These are phyloP conservation scores for Polyporus tsugae DNA, from an alignment of 1,284 basidiomycete species.

Conservation along the genomic window DNA sequence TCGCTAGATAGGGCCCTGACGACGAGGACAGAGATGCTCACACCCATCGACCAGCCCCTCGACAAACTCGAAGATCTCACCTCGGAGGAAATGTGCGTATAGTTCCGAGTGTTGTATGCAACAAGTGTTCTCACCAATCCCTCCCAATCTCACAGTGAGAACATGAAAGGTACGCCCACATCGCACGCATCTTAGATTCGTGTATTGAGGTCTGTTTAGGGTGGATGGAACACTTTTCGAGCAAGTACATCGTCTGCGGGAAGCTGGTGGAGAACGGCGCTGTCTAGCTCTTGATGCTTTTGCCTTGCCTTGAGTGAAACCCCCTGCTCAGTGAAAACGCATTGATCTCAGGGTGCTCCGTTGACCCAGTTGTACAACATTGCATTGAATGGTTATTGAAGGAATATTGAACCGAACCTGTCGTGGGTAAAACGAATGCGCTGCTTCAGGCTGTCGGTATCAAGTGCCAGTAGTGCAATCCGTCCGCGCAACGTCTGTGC, in stretches of 20 bases:
- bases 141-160: constrained; percentile 73
- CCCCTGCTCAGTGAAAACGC: no score
- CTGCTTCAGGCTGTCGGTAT: no score
- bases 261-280: constrained; percentile 79
- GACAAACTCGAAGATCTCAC: constrained; percentile 85
- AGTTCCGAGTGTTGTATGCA: neutral
- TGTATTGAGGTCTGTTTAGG: constrained; percentile 49
- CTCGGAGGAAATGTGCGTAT: constrained; percentile 82
- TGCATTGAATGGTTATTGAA: no score
- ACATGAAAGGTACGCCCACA: constrained; percentile 75
- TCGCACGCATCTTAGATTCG: neutral
- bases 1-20: neutral
- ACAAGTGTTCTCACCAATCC: neutral
- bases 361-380: neutral
- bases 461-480: no score
- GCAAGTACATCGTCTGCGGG: constrained; percentile 89
- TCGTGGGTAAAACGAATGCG: no score
- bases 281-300: constrained; percentile 19
- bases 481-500: neutral
- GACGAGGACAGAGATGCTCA: constrained; percentile 80
- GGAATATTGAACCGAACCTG: no score
- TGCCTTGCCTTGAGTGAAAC: neutral
- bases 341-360: neutral
- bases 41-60: constrained; percentile 84
- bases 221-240: constrained; percentile 91